Evolutionary conservation across 371 early-diverging fungal species (phyloP), one percentile per base, ranked within the genome.

Genomic region (Basidiobolus meristosporus): DNA sequence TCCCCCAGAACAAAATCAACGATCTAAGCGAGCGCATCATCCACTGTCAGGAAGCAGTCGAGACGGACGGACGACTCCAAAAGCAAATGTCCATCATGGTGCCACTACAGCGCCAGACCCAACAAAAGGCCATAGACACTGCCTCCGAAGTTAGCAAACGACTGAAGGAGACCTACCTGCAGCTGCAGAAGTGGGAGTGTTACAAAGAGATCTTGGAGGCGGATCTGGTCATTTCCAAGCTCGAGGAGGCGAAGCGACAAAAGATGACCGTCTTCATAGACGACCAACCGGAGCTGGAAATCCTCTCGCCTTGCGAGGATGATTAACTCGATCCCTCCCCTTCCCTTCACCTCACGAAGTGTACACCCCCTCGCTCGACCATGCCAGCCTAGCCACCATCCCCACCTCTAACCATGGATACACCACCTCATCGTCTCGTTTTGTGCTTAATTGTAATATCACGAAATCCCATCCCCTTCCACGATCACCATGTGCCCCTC

Each of bases 171-270:
- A 57, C 68, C 26, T 66, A 70, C 31, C 45, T 79, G 20, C 57
- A 64, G 22, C 53, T 76, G 33, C 76, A 73, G 31, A 57, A 68
- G 18, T 44, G 76, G 10, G 65, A 68, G 20, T 82, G 83, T 45
- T 82, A 77, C 52, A 56, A 69, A 12, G 77, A 77, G 23, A 70
- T 70, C 40, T 40, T 82, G n/a, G 72, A 77, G 44, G 60, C 61
- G 12, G 80, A 79, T 40, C 48, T 79, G 20, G 47, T 44, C 1
- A 41, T 52, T 5, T n/a, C 32, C 15, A 31, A n/a, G 32, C 12
- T n/a, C 12, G 32, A 31, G 15, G 32, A 31, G 2, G 32, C 32
- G 12, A 2, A 31, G n/a, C n/a, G n/a, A n/a, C n/a, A n/a, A n/a
- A n/a, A n/a, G n/a, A n/a, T n/a, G n/a, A n/a, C n/a, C n/a, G n/a